Base-by-base conservation (phyloP, 352 stramenopile genomes). In the Pythium insidiosum region DNA sequence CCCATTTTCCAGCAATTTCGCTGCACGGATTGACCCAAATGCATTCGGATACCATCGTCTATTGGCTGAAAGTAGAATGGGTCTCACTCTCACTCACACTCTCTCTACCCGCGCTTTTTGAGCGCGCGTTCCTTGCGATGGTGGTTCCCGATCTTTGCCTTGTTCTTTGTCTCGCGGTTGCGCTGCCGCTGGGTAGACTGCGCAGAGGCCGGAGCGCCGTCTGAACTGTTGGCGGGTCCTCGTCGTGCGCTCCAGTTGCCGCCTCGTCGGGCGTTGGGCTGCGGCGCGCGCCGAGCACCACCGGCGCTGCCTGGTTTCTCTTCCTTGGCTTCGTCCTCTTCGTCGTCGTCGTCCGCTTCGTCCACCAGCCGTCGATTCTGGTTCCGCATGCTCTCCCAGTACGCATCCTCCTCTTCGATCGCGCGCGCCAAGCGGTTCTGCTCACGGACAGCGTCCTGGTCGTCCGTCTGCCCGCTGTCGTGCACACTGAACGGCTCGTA, bases 61-160 rank as follows among this genome's bases (percentile, higher is more conserved):
- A n/a, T n/a, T n/a, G n/a, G n/a, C n/a, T n/a, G n/a, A n/a, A 43
- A 9, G 28, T 33, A 33, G 28, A 33, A 9, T 33, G 28, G 28
- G 15, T 13, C 28, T 15, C 28, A 33, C 28, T n/a, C n/a, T n/a
- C n/a, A n/a, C n/a, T n/a, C n/a, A n/a, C n/a, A n/a, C n/a, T n/a
- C n/a, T n/a, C n/a, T 38, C 57, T 62, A 79, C 21, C 74, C 72
- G 52, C 76, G 73, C 41, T 92, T 92, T 58, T 88, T 88, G 22
- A 88, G 58, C 7, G 80, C 80, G 9, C 78, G 73, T 36, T 89
- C 80, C 48, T 92, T 92, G 37, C 80, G 80, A 49, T 89, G 61
- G 53, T 92, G 80, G 41, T 92, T 92, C 0, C 53, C 76, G 11
- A 86, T 56, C 31, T 88, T 90, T 6, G 70, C 66, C 57, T 92